A percentile compares a stretch with the other conserved stretches of the same genome.
phyloP scores from a whole-genome alignment of 495 filamentous ascomycete species.

The Cercophora sp. region DNA sequence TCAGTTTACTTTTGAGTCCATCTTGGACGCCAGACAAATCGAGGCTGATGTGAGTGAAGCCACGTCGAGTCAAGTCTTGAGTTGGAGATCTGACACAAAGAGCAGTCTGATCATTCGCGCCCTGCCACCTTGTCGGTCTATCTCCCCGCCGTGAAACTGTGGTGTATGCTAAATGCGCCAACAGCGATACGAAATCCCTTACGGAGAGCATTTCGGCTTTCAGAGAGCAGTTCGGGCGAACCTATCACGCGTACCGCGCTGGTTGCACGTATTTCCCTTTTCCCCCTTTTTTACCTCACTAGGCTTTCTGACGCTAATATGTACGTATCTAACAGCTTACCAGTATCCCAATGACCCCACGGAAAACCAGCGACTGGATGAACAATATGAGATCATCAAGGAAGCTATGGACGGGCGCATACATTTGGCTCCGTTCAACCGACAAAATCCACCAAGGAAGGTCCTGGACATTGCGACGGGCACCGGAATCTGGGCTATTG shows the following conservation, averaged over 20 bases:
- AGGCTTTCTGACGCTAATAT: no score
- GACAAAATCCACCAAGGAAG: constrained; percentile 37
- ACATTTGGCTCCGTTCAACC: constrained; percentile 55
- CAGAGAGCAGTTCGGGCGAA: not conserved
- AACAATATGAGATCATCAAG: constrained; percentile 60
- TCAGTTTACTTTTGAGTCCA: constrained; percentile 35
- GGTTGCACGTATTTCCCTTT: constrained; percentile 29
- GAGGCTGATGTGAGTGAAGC: constrained; percentile 34
- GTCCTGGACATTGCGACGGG: constrained; percentile 74
- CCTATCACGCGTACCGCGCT: constrained; percentile 15
- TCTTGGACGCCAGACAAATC: constrained; percentile 22
- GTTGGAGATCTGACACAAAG: no score
- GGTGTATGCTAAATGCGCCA: no score
- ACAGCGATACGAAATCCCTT: not conserved
- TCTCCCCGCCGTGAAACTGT: no score
- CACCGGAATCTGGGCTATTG: constrained; percentile 48
- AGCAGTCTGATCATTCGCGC: no score
- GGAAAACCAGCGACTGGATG: constrained; percentile 49
- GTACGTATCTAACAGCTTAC: constrained; percentile 49
- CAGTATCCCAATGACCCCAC: constrained; percentile 57
- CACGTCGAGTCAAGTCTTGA: no score
- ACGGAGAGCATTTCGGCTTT: not conserved
- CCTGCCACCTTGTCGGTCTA: no score
- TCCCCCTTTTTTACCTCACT: no score
- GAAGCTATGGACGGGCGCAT: constrained; percentile 47